Conservation (phyloP, 2,329 filamentous ascomycete genomes). For the Fusarium tjaetaba region DNA sequence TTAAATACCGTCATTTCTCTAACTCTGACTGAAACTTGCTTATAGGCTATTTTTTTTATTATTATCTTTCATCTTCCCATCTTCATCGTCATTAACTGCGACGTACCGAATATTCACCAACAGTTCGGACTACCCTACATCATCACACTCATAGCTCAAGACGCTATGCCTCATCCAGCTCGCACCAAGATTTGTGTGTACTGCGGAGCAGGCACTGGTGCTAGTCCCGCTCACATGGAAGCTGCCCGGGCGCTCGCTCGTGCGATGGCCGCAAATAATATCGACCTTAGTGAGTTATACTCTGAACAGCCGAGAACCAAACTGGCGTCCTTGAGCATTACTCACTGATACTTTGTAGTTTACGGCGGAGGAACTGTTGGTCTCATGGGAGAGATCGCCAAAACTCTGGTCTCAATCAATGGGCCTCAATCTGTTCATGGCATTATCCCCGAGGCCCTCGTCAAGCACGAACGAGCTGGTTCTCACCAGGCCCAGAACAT, state of each 20-base stretch:
- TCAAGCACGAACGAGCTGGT: conserved; percentile 78
- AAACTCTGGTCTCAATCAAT: conserved; percentile 82
- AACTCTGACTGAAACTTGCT: neutral
- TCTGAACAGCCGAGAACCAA: no score
- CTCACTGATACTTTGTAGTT: conserved; percentile 58
- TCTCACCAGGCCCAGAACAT: conserved; percentile 62
- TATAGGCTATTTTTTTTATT: rapidly evolving
- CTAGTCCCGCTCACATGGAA: conserved; percentile 77
- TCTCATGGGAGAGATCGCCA: conserved; percentile 93
- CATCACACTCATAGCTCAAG: conserved; percentile 20
- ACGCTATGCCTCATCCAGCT: conserved; percentile 38
- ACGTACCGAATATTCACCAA: no score
- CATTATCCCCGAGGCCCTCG: conserved; percentile 88
- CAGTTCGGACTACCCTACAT: rapidly evolving
- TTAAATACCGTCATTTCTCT: neutral
- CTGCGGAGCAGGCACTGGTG: conserved; percentile 84
- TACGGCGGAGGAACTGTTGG: conserved; percentile 96
- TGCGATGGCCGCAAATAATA: conserved; percentile 78
- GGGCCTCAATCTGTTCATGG: conserved; percentile 88
- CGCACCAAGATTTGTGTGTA: conserved; percentile 87
- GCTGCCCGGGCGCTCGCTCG: conserved; percentile 80
- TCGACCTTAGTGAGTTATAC: conserved; percentile 64
- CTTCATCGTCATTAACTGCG: neutral
- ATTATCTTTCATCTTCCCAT: no score
- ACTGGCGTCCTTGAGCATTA: neutral